Evolutionary conservation across 306 rosid species (phyloP), one percentile per base, ranked within the genome.

Genomic region (Acacia crassicarpa): DNA sequence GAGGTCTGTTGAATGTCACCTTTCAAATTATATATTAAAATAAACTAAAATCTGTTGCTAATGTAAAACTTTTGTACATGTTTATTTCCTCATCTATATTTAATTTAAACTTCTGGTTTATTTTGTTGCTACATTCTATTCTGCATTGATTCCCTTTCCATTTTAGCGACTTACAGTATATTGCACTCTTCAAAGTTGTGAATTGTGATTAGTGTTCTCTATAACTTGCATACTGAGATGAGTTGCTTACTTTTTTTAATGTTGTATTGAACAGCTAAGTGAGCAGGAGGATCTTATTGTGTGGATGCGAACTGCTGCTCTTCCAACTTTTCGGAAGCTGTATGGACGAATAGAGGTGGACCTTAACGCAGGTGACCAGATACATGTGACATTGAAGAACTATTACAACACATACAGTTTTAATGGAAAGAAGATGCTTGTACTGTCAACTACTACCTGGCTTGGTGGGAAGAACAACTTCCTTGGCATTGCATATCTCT

Each of bases 261-360:
- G 69, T 85, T 68, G 74, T 86, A 49, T 83, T 83, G 20, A 84
- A 91, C 95, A 93, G 97, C 54, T 93, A 85, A 93, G 87, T 78
- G 19, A 89, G 78, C 95, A 93, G 73, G 97, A 93, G 83, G 94
- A 93, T 82, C 95, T 92, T 62, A 92, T 92, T 65, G 97, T 92
- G 63, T 92, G 97, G 97, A 92, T 92, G 97, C 91, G 97, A 78
- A 91, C 97, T 23, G 97, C 97, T 17, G 97, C 97, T 51, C 87
- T 93, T 73, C 97, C 97, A 74, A 93, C 97, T 58, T 93, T 93
- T 65, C 88, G 97, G 79, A 93, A 93, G 86, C 72, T 91, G 83
- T 93, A 92, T 5, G 97, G 97, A 67, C 91, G 46, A 86, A 92
- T 92, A 72, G 95, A 91, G 88, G 86, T 77, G 74, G 94, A 93